These are phyloP conservation scores for Candida glucosophila DNA, from an alignment of 1,139 yeast species.

Conservation along the genomic window DNA sequence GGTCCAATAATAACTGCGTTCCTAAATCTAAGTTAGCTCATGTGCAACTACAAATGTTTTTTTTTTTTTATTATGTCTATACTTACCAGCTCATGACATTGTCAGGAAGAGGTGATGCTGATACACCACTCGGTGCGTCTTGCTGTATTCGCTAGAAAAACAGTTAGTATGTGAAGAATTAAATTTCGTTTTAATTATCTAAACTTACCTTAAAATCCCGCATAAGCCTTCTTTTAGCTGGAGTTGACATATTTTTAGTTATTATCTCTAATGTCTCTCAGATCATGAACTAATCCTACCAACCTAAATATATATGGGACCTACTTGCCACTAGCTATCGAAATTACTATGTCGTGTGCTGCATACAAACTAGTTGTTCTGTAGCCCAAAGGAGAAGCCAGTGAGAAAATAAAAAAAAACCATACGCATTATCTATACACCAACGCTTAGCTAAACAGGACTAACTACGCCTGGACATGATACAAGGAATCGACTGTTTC, in stretches of 20 bases:
- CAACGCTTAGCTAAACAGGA: too few relatives aligned
- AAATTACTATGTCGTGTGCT: too few relatives aligned
- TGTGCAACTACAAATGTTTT: constrained; percentile 1
- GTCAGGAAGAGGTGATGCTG: constrained; percentile 95
- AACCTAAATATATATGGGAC: too few relatives aligned
- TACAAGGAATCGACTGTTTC: too few relatives aligned
- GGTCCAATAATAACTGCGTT: constrained; percentile 98
- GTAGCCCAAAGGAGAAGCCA: too few relatives aligned
- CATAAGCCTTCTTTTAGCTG: constrained; percentile 97
- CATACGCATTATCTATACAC: too few relatives aligned
- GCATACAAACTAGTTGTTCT: too few relatives aligned
- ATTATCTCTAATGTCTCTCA: neutral
- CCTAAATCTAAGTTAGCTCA: constrained; percentile 20
- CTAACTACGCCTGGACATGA: too few relatives aligned
- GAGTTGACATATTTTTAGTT: constrained; percentile 69
- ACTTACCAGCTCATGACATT: constrained; percentile 84
- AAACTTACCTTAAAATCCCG: constrained; percentile 81
- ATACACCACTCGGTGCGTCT: constrained; percentile 96
- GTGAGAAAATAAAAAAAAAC: too few relatives aligned
- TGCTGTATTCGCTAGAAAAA: constrained; percentile 74
- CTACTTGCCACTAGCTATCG: too few relatives aligned
- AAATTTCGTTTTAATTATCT: neutral
- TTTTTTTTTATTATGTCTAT: constrained; percentile 1
- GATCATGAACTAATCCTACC: neutral
- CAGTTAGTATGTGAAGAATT: constrained; percentile 8